phyloP scores from a whole-genome alignment of 208 protist genomes.

The Wallacemonas sp. region DNA sequence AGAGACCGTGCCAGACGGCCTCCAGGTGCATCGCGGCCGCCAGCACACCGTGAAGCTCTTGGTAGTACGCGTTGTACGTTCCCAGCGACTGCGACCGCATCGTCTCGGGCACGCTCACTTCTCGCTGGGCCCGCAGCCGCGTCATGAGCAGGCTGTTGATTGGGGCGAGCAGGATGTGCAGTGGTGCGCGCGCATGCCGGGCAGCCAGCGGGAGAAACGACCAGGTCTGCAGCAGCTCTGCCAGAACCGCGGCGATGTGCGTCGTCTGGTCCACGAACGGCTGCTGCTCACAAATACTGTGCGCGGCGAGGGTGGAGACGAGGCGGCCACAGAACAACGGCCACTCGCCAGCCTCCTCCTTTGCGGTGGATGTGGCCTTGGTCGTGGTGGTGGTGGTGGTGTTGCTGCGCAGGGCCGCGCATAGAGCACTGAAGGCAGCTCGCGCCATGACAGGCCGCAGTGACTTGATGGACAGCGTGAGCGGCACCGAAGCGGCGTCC shows the following conservation, averaged over 20 bases:
- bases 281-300: slow-evolving; percentile 17
- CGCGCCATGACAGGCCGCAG: slow-evolving; percentile 30
- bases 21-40: slow-evolving; percentile 62
- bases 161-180: slow-evolving; percentile 73
- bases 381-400: too few species aligned
- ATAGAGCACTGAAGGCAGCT: slow-evolving; percentile 12
- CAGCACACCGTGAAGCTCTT: slow-evolving; percentile 59
- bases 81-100: slow-evolving; percentile 41
- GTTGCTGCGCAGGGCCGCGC: too few species aligned
- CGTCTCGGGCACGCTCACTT: slow-evolving; percentile 23
- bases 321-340: slow-evolving; percentile 40
- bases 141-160: slow-evolving; percentile 60
- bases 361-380: slow-evolving; percentile 1
- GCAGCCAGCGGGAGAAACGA: slow-evolving; percentile 44
- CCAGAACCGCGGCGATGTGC: slow-evolving; percentile 59
- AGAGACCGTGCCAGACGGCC: slow-evolving; percentile 55
- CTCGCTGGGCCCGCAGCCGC: slow-evolving; percentile 26
- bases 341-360: slow-evolving; percentile 49
- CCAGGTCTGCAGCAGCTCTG: slow-evolving; percentile 71
- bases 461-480: slow-evolving; percentile 26
- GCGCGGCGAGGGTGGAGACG: slow-evolving; percentile 24
- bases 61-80: slow-evolving; percentile 67
- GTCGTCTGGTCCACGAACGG: slow-evolving; percentile 8
- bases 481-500: not conserved
- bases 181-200: slow-evolving; percentile 58